A percentile compares a stretch with the other conserved stretches of the same genome.
Evolutionary conservation across 306 rosid species (phyloP).

Genomic region (Lupinus albus): DNA sequence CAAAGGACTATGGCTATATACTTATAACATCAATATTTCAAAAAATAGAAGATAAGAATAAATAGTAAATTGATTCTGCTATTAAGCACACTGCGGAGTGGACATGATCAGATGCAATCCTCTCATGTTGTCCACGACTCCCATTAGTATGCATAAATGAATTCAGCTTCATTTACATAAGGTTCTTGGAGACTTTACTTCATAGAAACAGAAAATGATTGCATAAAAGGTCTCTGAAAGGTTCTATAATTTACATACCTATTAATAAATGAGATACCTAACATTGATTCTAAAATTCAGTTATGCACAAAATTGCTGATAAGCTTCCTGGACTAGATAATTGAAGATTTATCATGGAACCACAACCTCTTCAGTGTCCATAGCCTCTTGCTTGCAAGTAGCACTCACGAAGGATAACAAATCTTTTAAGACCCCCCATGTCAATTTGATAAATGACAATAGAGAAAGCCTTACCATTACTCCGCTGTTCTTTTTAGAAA

Average conservation of each 20-base stretch:
- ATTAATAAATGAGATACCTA: background rate
- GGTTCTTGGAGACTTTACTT: background rate
- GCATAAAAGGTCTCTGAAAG: background rate
- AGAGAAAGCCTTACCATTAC: slow-evolving; percentile 17
- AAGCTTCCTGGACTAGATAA: slow-evolving; percentile 1
- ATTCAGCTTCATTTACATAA: slow-evolving; percentile 19
- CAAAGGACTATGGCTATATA: slow-evolving; percentile 1
- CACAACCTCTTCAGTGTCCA: slow-evolving; percentile 16
- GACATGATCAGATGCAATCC: slow-evolving; percentile 1
- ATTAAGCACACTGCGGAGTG: background rate
- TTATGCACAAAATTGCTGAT: background rate
- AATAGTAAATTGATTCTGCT: slow-evolving; percentile 6
- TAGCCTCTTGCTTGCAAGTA: slow-evolving; percentile 19
- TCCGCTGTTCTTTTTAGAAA: slow-evolving; percentile 28
- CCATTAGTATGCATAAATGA: slow-evolving; percentile 8
- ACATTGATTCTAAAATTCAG: slow-evolving; percentile 6
- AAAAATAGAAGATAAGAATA: slow-evolving; percentile 15
- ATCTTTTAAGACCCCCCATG: background rate
- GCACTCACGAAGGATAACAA: slow-evolving; percentile 13
- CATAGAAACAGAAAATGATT: background rate
- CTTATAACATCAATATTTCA: slow-evolving; percentile 11
- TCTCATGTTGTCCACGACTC: slow-evolving; percentile 14
- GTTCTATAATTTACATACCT: background rate
- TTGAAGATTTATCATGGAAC: slow-evolving; percentile 8
- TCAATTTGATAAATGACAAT: background rate